phyloP scores from a whole-genome alignment of 208 protist genomes.

The Blastocrithidia nonstop region DNA sequence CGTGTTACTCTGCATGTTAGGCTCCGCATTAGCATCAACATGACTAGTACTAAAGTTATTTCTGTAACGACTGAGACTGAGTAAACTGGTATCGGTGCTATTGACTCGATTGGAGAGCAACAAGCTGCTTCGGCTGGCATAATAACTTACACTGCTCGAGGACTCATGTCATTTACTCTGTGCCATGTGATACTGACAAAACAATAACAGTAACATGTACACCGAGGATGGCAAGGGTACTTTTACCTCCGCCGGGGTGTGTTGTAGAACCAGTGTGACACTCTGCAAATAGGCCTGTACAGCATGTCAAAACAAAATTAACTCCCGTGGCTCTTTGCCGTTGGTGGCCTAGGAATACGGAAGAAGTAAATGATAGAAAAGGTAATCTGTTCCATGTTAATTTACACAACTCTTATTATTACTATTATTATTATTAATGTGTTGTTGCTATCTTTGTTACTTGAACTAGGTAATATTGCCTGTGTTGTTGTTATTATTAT shows the following conservation, averaged over 20 bases:
- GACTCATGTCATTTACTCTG: slow-evolving; percentile 11
- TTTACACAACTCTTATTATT: not conserved
- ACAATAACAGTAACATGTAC: slow-evolving; percentile 24
- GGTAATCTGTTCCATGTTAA: slow-evolving; percentile 8
- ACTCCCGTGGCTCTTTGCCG: slow-evolving; percentile 35
- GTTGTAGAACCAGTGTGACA: slow-evolving; percentile 35
- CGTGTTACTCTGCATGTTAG: too few species aligned
- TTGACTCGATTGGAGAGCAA: too few species aligned
- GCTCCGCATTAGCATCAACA: too few species aligned
- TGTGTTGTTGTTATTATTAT: not conserved
- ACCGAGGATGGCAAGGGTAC: slow-evolving; percentile 41
- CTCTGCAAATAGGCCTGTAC: slow-evolving; percentile 56
- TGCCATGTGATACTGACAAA: slow-evolving; percentile 61
- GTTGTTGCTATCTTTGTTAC: too few species aligned
- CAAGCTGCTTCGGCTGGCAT: too few species aligned
- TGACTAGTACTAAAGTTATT: too few species aligned
- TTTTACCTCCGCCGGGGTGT: slow-evolving; percentile 14
- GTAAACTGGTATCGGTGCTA: too few species aligned
- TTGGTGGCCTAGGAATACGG: slow-evolving; percentile 32
- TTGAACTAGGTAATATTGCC: too few species aligned
- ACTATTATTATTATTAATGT: slow-evolving; percentile 1
- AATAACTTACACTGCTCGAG: slow-evolving; percentile 18
- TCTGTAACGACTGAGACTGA: too few species aligned
- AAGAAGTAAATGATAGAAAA: slow-evolving; percentile 26
- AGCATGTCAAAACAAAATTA: slow-evolving; percentile 63